A percentile compares a stretch with the other conserved stretches of the same genome.
Evolutionary conservation across 306 rosid species (phyloP).

Genomic region (Comarum palustre): DNA sequence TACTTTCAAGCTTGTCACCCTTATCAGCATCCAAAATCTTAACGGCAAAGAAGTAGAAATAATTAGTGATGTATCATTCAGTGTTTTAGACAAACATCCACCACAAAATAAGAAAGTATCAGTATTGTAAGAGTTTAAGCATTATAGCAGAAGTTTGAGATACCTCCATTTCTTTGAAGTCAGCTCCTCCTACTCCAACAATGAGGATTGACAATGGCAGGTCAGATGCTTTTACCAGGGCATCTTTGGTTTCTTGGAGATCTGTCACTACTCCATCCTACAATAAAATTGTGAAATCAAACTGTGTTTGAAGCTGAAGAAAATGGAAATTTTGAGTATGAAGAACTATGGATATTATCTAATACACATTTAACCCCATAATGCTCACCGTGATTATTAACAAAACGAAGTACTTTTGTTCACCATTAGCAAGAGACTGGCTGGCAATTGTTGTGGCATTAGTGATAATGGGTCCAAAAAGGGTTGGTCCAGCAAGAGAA

Average conservation of each 20-base stretch:
- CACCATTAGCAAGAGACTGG: slow-evolving; percentile 78
- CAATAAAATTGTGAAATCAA: slow-evolving; percentile 31
- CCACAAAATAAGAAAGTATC: neutral
- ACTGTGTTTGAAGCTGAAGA: slow-evolving; percentile 15
- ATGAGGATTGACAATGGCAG: slow-evolving; percentile 93
- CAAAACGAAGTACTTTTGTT: slow-evolving; percentile 81
- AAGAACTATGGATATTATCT: neutral
- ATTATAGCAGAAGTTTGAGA: neutral
- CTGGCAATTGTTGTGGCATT: slow-evolving; percentile 89
- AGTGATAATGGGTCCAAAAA: slow-evolving; percentile 92
- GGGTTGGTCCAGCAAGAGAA: slow-evolving; percentile 99
- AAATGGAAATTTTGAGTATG: neutral
- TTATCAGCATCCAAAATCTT: slow-evolving; percentile 93
- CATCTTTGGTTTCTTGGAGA: slow-evolving; percentile 99
- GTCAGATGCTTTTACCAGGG: slow-evolving; percentile 91
- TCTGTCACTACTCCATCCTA: slow-evolving; percentile 99
- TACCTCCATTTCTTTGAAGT: slow-evolving; percentile 99
- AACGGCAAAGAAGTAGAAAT: slow-evolving; percentile 7
- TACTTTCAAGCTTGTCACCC: slow-evolving; percentile 88
- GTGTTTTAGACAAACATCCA: neutral
- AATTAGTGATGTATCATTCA: neutral
- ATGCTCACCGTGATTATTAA: slow-evolving; percentile 88
- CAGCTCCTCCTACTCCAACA: slow-evolving; percentile 99
- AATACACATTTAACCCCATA: neutral
- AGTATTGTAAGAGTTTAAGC: neutral